Base-by-base conservation (phyloP, 1,139 yeast species). In the Hyphopichia wangnamkhiaoensis region DNA sequence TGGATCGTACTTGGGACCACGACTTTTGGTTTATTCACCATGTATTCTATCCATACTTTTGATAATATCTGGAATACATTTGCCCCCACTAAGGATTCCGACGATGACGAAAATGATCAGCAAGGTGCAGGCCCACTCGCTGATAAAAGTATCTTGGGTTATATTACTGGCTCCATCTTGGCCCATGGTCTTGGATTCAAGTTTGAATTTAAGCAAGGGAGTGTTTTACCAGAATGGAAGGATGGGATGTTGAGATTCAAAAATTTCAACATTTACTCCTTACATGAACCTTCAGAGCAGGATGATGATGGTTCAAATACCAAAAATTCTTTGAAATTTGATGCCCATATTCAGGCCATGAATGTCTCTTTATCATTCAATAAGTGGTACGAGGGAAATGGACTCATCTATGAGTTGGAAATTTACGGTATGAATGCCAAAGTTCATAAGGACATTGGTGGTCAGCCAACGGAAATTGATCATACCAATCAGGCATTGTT, bases 311-410 rank as follows among this genome's bases (percentile, higher is more conserved):
- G 33, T 18, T 38, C 36, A 20, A 33, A 42, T 38, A 39, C 48
- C 35, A 38, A 47, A 9, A 44, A 42, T 15, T 41, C 47, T 31
- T 47, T 68, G 30, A 48, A 48, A 15, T 63, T 71, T 25, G 58
- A 64, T 9, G 71, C 82, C 23, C 62, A 61, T 13, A 67, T 83
- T 21, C 78, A 81, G 38, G 71, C 79, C 14, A 63, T 83, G 45
- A 80, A 79, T 45, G 53, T 84, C 31, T 75, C 84, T 0, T 61
- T 84, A 17, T 80, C 86, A 1, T 76, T 84, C 45, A 70, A 72
- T 33, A 84, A 84, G 56, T 84, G 91, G 91, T 71, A 80, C 37
- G 76, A 77, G 43, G 84, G 89, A 0, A 72, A 74, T 35, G 94
- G 94, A 0, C 61, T 85, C 23, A 75, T 84, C 31, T 68, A 82